phyloP scores from a whole-genome alignment of 768 basidiomycete genomes.

The Boletus subcaerulescens region DNA sequence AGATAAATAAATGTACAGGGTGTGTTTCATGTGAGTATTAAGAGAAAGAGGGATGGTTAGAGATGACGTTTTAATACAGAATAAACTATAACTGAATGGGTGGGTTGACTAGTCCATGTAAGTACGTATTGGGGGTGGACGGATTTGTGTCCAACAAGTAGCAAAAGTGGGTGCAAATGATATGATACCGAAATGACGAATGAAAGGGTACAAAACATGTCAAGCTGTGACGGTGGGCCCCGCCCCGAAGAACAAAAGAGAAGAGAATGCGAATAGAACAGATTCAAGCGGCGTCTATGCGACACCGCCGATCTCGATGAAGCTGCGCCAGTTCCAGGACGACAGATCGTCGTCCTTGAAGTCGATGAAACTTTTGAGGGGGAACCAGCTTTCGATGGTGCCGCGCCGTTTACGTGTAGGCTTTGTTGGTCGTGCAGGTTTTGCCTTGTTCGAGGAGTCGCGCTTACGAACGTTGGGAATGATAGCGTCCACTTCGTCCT shows the following conservation, averaged over 20 bases:
- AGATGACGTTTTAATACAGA: conserved; percentile 4
- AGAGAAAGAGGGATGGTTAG: background rate
- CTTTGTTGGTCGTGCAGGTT: conserved; percentile 5
- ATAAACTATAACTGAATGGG: conserved; percentile 11
- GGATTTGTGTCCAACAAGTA: conserved; percentile 1
- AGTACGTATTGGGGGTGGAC: conserved; percentile 19
- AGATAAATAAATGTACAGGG: conserved; percentile 1
- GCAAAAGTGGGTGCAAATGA: background rate
- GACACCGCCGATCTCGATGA: conserved; percentile 53
- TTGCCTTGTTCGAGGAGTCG: conserved; percentile 9
- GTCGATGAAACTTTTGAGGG: conserved; percentile 64
- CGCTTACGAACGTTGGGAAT: conserved; percentile 16
- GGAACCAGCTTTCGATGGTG: conserved; percentile 52
- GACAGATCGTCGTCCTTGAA: conserved; percentile 47
- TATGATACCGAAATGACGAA: conserved; percentile 15
- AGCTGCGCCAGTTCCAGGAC: conserved; percentile 58
- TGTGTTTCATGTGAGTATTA: conserved; percentile 9
- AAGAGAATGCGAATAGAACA: background rate
- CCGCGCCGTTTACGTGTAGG: conserved; percentile 33
- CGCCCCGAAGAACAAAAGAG: background rate
- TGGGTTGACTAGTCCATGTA: conserved; percentile 12
- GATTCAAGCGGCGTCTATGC: background rate
- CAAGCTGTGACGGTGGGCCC: conserved; percentile 1
- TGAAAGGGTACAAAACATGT: conserved; percentile 2
- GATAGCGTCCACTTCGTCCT: conserved; percentile 31